These are phyloP conservation scores for Babesia sp. DNA, from an alignment of 169 alveolate genomes.

Conservation along the genomic window DNA sequence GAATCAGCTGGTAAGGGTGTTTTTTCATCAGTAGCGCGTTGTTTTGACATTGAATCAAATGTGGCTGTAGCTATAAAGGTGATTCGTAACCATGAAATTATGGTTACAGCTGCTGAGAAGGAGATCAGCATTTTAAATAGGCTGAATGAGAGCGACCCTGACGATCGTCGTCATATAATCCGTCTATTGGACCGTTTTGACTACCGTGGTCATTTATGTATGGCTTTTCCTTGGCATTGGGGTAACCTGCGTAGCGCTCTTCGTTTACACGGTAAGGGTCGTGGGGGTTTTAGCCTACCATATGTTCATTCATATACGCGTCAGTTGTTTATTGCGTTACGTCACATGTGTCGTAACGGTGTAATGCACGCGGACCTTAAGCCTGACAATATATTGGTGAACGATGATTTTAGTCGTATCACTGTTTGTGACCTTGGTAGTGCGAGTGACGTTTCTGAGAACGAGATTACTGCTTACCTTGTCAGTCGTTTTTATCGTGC, in stretches of 20 bases:
- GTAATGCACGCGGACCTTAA: conserved; percentile 88
- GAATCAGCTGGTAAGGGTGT: conserved; percentile 88
- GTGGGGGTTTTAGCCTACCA: conserved; percentile 76
- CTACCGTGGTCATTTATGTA: conserved; percentile 86
- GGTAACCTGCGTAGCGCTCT: conserved; percentile 86
- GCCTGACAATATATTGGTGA: conserved; percentile 93
- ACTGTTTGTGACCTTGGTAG: conserved; percentile 97
- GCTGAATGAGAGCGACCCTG: conserved; percentile 82
- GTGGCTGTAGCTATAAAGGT: conserved; percentile 82
- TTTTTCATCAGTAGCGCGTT: conserved; percentile 82
- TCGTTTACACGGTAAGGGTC: conserved; percentile 80
- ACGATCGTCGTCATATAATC: conserved; percentile 79
- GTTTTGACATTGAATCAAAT: conserved; percentile 71
- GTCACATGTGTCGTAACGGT: conserved; percentile 78
- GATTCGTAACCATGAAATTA: conserved; percentile 87
- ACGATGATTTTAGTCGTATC: conserved; percentile 81
- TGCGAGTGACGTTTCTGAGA: conserved; percentile 88
- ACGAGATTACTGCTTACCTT: conserved; percentile 88
- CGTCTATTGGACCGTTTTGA: conserved; percentile 78
- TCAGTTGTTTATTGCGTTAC: conserved; percentile 82
- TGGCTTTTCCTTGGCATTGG: conserved; percentile 90
- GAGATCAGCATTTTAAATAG: conserved; percentile 81
- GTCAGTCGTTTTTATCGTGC: conserved; percentile 97
- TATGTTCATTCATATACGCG: conserved; percentile 81
- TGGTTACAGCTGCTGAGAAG: conserved; percentile 89